A percentile compares a stretch with the other conserved stretches of the same genome.
phyloP scores from a whole-genome alignment of 2,329 filamentous ascomycete species.

The Colletotrichum higginsianum region DNA sequence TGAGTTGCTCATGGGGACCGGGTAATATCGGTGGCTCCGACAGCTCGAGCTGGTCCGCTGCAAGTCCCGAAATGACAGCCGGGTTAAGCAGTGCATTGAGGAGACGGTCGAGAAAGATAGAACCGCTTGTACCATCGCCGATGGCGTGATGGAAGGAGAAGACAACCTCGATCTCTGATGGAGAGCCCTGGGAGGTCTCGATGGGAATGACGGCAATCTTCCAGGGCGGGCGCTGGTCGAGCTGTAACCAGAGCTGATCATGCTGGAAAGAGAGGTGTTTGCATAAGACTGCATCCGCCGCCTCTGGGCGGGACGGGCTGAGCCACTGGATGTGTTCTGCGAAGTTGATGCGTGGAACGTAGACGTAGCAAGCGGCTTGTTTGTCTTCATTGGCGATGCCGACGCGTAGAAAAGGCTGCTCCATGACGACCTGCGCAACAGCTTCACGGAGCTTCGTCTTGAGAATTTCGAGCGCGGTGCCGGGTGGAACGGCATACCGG shows the following conservation, averaged over 20 bases:
- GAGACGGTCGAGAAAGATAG: conserved; percentile 64
- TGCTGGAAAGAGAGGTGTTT: conserved; percentile 57
- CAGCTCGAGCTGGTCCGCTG: conserved; percentile 49
- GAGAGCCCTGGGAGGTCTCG: not conserved
- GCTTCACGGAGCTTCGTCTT: conserved; percentile 53
- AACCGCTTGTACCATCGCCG: conserved; percentile 65
- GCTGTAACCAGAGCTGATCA: conserved; percentile 57
- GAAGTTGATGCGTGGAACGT: conserved; percentile 60
- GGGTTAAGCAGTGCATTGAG: conserved; percentile 57
- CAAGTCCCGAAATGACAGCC: not conserved
- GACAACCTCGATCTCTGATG: conserved; percentile 55
- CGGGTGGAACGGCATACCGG: conserved; percentile 54
- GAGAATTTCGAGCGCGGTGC: conserved; percentile 6
- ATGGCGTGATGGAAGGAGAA: conserved; percentile 69
- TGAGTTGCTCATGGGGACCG: conserved; percentile 57
- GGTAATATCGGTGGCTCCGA: conserved; percentile 51
- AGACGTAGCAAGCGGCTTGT: conserved; percentile 60
- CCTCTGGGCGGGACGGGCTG: conserved; percentile 40
- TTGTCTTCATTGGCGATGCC: conserved; percentile 63
- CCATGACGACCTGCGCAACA: conserved; percentile 56
- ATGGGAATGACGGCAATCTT: conserved; percentile 54
- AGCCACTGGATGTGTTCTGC: conserved; percentile 58
- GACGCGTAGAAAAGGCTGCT: conserved; percentile 64
- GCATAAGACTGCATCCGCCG: conserved; percentile 46
- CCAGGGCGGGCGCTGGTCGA: conserved; percentile 62